phyloP scores from a whole-genome alignment of 352 stramenopile genomes.

The Phytophthora nicotianae region DNA sequence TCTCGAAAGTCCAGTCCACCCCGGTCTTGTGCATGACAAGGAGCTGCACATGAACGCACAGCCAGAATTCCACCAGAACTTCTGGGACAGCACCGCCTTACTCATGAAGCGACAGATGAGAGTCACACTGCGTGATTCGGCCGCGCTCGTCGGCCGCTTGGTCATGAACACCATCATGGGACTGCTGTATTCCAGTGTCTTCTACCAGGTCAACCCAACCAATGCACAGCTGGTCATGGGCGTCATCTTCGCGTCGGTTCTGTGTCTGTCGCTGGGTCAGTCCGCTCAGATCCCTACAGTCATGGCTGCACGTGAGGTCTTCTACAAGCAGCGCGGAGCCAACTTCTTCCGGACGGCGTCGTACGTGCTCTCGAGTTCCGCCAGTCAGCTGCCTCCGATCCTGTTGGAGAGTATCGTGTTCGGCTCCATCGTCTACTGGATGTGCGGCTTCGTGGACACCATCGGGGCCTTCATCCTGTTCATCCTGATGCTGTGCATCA shows the following conservation, averaged over 20 bases:
- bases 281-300: constrained; percentile 67
- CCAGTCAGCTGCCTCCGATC: constrained; percentile 33
- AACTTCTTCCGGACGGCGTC: constrained; percentile 81
- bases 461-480: constrained; percentile 42
- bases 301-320: constrained; percentile 58
- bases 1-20: constrained; percentile 7
- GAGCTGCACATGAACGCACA: constrained; percentile 74
- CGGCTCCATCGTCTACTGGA: constrained; percentile 81
- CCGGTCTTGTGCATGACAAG: constrained; percentile 35
- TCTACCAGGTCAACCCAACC: constrained; percentile 44
- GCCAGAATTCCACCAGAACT: constrained; percentile 38
- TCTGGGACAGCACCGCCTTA: constrained; percentile 40
- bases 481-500: constrained; percentile 34
- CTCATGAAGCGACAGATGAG: constrained; percentile 31
- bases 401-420: constrained; percentile 61
- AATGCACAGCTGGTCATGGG: constrained; percentile 58
- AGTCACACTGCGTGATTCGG: constrained; percentile 36
- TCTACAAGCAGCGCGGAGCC: constrained; percentile 78
- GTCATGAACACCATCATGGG: constrained; percentile 40
- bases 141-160: constrained; percentile 25
- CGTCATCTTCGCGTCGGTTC: constrained; percentile 65
- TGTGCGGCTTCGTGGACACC: constrained; percentile 53
- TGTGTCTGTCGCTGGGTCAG: constrained; percentile 72
- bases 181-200: constrained; percentile 36
- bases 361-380: constrained; percentile 54